phyloP scores from a whole-genome alignment of 371 early-diverging fungal species.

The Mucor indicus region DNA sequence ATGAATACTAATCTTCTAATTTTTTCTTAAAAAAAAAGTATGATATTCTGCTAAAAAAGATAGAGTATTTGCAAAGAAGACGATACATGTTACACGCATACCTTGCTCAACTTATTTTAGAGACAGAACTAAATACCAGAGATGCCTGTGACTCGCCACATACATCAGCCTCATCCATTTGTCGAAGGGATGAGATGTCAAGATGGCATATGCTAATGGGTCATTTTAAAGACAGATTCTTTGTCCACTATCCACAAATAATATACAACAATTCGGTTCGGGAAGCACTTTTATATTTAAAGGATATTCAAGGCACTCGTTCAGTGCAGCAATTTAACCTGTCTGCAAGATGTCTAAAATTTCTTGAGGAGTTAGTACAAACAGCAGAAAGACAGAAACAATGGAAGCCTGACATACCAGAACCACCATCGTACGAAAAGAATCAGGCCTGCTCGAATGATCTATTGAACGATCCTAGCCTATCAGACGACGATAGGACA shows the following conservation, averaged over 20 bases:
- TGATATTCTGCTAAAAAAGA: background rate
- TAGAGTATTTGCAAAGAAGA: constrained; percentile 10
- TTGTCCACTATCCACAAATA: constrained; percentile 31
- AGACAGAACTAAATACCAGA: constrained; percentile 8
- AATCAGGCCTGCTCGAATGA: background rate
- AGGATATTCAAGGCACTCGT: constrained; percentile 11
- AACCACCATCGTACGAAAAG: too few species aligned
- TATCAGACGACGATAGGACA: constrained; percentile 30
- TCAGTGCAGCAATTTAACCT: constrained; percentile 20
- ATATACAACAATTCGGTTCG: constrained; percentile 32
- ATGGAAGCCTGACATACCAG: too few species aligned
- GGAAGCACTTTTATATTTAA: constrained; percentile 18
- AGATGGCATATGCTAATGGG: constrained; percentile 26
- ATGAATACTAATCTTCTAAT: background rate
- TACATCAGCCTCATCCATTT: constrained; percentile 1
- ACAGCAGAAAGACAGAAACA: constrained; percentile 7
- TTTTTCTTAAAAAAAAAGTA: background rate
- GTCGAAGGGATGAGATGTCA: constrained; percentile 1
- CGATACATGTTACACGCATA: constrained; percentile 14
- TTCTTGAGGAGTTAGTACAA: constrained; percentile 28
- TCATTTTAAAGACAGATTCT: constrained; percentile 18
- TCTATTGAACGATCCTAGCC: too few species aligned
- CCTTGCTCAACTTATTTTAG: constrained; percentile 11
- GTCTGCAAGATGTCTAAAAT: constrained; percentile 24
- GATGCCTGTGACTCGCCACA: background rate